These are phyloP conservation scores for Raffaelea arxii DNA, from an alignment of 2,329 filamentous ascomycete genomes.

Conservation along the genomic window DNA sequence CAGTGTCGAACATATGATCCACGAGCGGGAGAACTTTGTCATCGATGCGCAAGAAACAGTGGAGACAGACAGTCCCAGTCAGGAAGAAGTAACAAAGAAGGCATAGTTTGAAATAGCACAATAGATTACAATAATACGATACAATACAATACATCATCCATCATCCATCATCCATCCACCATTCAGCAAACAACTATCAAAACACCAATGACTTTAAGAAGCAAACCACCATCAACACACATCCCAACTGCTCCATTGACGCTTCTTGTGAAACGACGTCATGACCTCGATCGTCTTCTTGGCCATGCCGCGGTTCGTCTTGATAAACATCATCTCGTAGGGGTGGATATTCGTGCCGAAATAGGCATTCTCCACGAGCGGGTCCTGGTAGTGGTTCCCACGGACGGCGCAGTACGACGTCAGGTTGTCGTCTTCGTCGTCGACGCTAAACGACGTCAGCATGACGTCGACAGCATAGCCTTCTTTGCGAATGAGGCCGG, in stretches of 20 bases:
- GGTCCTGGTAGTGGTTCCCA: constrained; percentile 12
- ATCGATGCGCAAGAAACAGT: constrained; percentile 7
- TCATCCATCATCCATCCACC: too few relatives aligned
- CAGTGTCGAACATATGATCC: constrained; percentile 39
- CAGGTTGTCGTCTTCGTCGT: background rate
- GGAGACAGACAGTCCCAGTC: too few relatives aligned
- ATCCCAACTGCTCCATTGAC: constrained; percentile 17
- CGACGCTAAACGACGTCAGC: constrained; percentile 20
- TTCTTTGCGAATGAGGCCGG: constrained; percentile 16
- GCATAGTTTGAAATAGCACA: too few relatives aligned
- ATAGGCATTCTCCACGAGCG: constrained; percentile 18
- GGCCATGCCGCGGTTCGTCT: constrained; percentile 23
- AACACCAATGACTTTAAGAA: background rate
- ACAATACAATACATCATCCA: too few relatives aligned
- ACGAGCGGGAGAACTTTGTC: constrained; percentile 7
- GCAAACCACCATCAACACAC: too few relatives aligned
- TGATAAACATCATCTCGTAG: constrained; percentile 28
- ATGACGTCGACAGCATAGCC: constrained; percentile 25
- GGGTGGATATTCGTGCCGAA: constrained; percentile 25
- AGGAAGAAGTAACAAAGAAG: too few relatives aligned
- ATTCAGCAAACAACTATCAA: too few relatives aligned
- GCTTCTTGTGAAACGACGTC: constrained; percentile 20
- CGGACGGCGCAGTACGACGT: constrained; percentile 16
- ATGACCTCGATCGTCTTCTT: constrained; percentile 17
- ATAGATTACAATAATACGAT: too few relatives aligned